Conservation (phyloP, 768 basidiomycete species). For the Mycena venus region DNA sequence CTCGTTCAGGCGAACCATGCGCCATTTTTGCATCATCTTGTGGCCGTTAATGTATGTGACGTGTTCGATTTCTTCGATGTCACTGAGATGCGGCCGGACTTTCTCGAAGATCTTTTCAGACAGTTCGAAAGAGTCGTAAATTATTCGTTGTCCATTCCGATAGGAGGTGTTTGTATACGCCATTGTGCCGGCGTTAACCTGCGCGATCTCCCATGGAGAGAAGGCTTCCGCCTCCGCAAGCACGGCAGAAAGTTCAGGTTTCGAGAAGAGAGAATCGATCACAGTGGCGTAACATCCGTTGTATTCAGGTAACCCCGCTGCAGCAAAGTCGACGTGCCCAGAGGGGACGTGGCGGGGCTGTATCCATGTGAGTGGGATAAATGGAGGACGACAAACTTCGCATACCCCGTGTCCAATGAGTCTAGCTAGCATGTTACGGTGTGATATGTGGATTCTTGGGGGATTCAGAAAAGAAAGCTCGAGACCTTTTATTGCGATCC, state of each 20-base stretch:
- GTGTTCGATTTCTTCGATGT: slow-evolving; percentile 30
- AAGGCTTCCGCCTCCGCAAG: slow-evolving; percentile 20
- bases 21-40: slow-evolving; percentile 25
- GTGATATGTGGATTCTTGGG: not conserved
- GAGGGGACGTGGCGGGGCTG: slow-evolving; percentile 11
- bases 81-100: slow-evolving; percentile 24
- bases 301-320: slow-evolving; percentile 21
- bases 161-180: slow-evolving; percentile 17
- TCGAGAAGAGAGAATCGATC: slow-evolving; percentile 27
- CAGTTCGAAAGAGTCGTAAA: slow-evolving; percentile 30
- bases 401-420: slow-evolving; percentile 5
- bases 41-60: not conserved
- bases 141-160: slow-evolving; percentile 30
- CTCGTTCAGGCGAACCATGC: slow-evolving; percentile 33
- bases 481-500: not conserved
- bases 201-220: slow-evolving; percentile 26
- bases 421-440: not conserved
- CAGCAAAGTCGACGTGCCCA: slow-evolving; percentile 15
- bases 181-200: slow-evolving; percentile 9
- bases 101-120: slow-evolving; percentile 21
- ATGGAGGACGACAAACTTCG: not conserved
- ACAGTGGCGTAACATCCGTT: slow-evolving; percentile 17
- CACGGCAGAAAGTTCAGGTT: slow-evolving; percentile 6
- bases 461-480: not conserved
- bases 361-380: not conserved